Percentiles rank a stretch among this genome's conserved stretches.
Evolutionary conservation across 164 flowering plant genomes (phyloP).

Genomic region (Warburgia ugandensis): DNA sequence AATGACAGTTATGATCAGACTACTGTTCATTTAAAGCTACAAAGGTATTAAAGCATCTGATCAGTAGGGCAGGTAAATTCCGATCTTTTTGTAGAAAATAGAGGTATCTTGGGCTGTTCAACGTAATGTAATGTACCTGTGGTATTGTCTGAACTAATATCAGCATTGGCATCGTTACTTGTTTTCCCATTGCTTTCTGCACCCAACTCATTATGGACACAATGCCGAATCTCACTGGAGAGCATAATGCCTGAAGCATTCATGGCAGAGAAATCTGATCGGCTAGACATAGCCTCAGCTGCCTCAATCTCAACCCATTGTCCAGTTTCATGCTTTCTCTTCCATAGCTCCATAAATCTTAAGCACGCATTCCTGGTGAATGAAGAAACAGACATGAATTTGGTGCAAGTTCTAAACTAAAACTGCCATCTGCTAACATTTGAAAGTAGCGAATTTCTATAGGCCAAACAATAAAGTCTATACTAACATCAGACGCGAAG

Average conservation of each 20-base stretch:
- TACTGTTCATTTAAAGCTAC: too few species aligned
- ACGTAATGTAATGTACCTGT: conserved; percentile 11
- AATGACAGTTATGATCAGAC: too few species aligned
- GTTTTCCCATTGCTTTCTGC: conserved; percentile 36
- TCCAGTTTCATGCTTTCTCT: conserved; percentile 84
- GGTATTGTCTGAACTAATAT: conserved; percentile 15
- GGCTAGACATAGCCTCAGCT: conserved; percentile 49
- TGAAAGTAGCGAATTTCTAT: not conserved
- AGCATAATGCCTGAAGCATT: conserved; percentile 53
- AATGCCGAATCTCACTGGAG: conserved; percentile 23
- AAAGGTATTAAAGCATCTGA: too few species aligned
- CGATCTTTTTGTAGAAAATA: too few species aligned
- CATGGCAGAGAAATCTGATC: conserved; percentile 41
- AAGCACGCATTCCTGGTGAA: conserved; percentile 79
- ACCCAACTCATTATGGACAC: conserved; percentile 24
- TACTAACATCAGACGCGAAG: conserved; percentile 75
- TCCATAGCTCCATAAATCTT: conserved; percentile 73
- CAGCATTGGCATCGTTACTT: conserved; percentile 26
- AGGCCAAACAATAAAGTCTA: not conserved
- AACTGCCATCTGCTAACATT: not conserved
- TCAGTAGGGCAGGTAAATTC: too few species aligned
- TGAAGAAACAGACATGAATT: conserved; percentile 5
- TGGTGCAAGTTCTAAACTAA: not conserved
- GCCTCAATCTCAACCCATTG: conserved; percentile 92
- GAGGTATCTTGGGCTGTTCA: too few species aligned